Evolutionary conservation across 257 asterid species (phyloP).

Genomic region (Capsicum baccatum): DNA sequence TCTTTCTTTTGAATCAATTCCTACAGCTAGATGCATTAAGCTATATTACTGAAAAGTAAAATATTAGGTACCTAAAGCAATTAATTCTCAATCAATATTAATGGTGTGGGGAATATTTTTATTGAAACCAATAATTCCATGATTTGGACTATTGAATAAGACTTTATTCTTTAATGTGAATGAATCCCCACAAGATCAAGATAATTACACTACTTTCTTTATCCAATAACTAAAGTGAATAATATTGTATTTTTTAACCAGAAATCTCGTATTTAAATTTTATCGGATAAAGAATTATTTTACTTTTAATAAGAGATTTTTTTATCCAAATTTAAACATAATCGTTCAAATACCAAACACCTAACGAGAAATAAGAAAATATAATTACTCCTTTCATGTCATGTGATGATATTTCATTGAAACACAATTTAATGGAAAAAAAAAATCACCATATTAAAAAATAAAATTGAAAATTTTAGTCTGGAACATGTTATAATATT

Average conservation of each 20-base stretch:
- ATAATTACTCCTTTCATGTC: background rate
- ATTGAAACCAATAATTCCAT: background rate
- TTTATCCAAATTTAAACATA: background rate
- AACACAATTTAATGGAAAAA: background rate
- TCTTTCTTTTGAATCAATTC: background rate
- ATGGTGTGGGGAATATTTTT: background rate
- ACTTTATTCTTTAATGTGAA: background rate
- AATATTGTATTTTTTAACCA: background rate
- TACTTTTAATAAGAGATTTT: background rate
- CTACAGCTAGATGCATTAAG: background rate
- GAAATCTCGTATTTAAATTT: too few species aligned
- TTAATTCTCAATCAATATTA: background rate
- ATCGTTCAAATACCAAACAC: too few species aligned
- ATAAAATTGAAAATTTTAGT: too few species aligned
- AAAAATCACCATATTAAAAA: too few species aligned
- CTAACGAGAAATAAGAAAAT: background rate
- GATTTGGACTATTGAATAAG: slow-evolving; percentile 14
- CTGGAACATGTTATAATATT: too few species aligned
- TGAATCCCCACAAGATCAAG: background rate
- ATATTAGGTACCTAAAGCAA: background rate
- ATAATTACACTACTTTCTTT: background rate
- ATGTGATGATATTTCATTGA: background rate
- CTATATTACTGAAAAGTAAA: slow-evolving; percentile 2
- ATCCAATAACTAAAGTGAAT: background rate
- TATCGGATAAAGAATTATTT: too few species aligned